Percentiles rank a stretch among this genome's conserved stretches.
These are phyloP conservation scores for Skeletonema menzelii DNA, from an alignment of 108 stramenopile species.

Conservation along the genomic window DNA sequence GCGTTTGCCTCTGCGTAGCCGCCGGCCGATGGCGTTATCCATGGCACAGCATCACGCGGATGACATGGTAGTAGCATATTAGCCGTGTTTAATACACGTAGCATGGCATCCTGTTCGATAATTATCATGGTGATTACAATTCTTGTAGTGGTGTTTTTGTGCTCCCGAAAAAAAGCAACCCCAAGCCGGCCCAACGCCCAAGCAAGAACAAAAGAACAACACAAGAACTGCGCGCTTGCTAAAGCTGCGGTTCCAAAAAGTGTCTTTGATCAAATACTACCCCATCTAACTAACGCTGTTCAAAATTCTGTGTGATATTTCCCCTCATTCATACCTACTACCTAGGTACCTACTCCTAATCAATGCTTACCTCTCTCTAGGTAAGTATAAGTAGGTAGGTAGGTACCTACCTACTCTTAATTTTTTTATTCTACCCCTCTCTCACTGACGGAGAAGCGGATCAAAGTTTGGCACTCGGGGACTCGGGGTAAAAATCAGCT, in stretches of 20 bases:
- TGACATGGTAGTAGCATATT: constrained; percentile 27
- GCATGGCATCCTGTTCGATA: constrained; percentile 72
- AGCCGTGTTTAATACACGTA: constrained; percentile 41
- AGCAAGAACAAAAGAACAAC: too few species aligned
- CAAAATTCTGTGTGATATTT: too few species aligned
- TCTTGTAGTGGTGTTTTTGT: background rate
- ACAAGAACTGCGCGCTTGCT: too few species aligned
- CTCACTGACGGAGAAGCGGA: background rate
- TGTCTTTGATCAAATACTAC: too few species aligned
- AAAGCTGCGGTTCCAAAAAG: too few species aligned
- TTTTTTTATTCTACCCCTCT: background rate
- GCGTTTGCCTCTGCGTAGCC: background rate
- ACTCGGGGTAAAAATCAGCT: too few species aligned
- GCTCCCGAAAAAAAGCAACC: background rate
- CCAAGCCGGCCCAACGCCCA: background rate
- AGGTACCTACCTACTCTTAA: too few species aligned
- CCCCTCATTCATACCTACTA: too few species aligned
- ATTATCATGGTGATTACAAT: constrained; percentile 59
- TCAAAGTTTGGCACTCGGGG: background rate
- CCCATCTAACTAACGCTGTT: too few species aligned
- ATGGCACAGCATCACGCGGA: constrained; percentile 26
- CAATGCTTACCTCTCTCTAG: too few species aligned
- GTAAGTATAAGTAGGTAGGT: too few species aligned
- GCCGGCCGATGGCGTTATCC: constrained; percentile 4
- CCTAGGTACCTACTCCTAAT: too few species aligned